Conservation (phyloP, 805 yeast species). For the Metschnikowia bowlesiae region DNA sequence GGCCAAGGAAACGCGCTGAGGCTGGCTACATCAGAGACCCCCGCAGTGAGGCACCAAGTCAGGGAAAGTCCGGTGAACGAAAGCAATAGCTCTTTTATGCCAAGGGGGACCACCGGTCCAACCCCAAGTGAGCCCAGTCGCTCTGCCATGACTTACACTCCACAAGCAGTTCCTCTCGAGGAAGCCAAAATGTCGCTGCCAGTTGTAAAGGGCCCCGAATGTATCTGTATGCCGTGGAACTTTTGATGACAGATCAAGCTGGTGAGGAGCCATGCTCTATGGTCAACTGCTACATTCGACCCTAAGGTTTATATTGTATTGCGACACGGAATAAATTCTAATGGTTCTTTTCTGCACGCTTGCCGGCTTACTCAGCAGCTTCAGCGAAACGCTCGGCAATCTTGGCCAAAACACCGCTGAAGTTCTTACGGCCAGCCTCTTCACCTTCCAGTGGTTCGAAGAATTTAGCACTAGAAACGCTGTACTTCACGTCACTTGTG, state of each 20-base stretch:
- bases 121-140: conserved; percentile 3
- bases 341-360: conserved; percentile 1
- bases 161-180: conserved; percentile 10
- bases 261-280: not conserved
- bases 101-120: conserved; percentile 8
- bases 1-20: not conserved
- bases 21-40: not conserved
- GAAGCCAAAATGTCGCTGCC: conserved; percentile 6
- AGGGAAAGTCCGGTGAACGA: conserved; percentile 8
- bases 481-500: conserved; percentile 86
- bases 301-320: not conserved
- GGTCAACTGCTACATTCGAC: not conserved
- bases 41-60: not conserved
- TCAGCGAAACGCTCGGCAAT: conserved; percentile 93
- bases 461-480: conserved; percentile 92
- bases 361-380: conserved; percentile 67
- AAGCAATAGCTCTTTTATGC: conserved; percentile 13
- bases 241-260: not conserved
- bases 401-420: conserved; percentile 65
- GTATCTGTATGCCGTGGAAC: not conserved
- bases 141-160: conserved; percentile 10
- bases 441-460: conserved; percentile 93
- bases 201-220: not conserved
- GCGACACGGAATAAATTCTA: conserved; percentile 7
- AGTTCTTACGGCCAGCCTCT: conserved; percentile 68